phyloP scores from a whole-genome alignment of 805 yeast genomes.

The Nadsonia fulvescens region DNA sequence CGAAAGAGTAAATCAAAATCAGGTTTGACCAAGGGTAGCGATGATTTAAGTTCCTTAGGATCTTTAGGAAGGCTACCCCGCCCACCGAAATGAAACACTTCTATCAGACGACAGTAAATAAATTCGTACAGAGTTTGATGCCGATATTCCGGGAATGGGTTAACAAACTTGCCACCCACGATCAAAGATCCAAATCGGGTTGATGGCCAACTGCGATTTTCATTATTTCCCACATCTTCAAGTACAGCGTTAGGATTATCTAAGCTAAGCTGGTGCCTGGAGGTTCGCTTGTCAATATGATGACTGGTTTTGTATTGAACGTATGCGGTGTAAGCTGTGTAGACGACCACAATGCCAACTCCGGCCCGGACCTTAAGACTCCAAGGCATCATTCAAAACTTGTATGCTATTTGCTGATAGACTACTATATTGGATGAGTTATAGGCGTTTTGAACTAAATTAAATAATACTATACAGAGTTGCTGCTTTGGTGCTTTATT shows the following conservation, averaged over 20 bases:
- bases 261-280: slow-evolving; percentile 3
- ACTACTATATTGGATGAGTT: no score
- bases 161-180: slow-evolving; percentile 68
- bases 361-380: slow-evolving; percentile 10
- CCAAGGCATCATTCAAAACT: no score
- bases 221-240: slow-evolving; percentile 9
- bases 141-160: slow-evolving; percentile 81
- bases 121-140: slow-evolving; percentile 83
- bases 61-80: slow-evolving; percentile 42
- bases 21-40: slow-evolving; percentile 47
- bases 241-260: slow-evolving; percentile 2
- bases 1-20: slow-evolving; percentile 27
- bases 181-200: slow-evolving; percentile 26
- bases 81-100: slow-evolving; percentile 41
- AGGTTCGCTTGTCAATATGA: slow-evolving; percentile 20
- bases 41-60: slow-evolving; percentile 28
- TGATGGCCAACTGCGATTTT: slow-evolving; percentile 10
- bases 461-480: no score
- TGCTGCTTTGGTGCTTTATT: no score
- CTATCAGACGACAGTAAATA: slow-evolving; percentile 50
- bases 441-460: no score
- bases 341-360: slow-evolving; percentile 20
- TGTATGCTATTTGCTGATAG: neutral
- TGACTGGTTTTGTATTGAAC: slow-evolving; percentile 37
- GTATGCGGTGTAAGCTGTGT: slow-evolving; percentile 48